Conservation (phyloP, 164 flowering plant species). For the Chimonanthus praecox region DNA sequence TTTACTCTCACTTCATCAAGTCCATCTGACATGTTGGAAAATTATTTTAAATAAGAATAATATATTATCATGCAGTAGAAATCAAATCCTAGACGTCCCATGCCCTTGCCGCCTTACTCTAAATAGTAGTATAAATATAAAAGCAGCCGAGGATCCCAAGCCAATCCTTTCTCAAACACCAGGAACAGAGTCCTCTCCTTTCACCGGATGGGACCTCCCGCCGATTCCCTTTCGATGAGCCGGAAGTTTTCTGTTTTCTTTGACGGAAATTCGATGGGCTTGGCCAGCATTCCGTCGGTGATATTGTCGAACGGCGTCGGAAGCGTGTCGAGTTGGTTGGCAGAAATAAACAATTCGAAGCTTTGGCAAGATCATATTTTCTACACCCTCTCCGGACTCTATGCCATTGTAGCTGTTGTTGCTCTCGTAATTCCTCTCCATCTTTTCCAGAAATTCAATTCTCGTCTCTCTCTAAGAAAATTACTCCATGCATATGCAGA, state of each 20-base stretch:
- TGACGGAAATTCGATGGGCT: slow-evolving; percentile 15
- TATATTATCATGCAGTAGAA: too few relatives aligned
- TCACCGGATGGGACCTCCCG: background rate
- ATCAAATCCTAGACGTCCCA: too few relatives aligned
- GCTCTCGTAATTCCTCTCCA: slow-evolving; percentile 42
- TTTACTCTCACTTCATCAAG: too few relatives aligned
- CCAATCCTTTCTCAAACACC: too few relatives aligned
- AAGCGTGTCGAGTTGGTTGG: slow-evolving; percentile 70
- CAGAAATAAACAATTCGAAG: slow-evolving; percentile 49
- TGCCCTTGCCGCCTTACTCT: too few relatives aligned
- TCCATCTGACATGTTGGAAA: too few relatives aligned
- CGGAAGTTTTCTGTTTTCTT: background rate
- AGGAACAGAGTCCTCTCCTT: too few relatives aligned
- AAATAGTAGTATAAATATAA: too few relatives aligned
- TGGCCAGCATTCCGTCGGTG: slow-evolving; percentile 12
- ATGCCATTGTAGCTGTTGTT: slow-evolving; percentile 59
- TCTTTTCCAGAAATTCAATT: background rate
- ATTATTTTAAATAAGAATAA: too few relatives aligned
- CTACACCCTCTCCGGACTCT: slow-evolving; percentile 63
- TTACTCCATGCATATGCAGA: too few relatives aligned
- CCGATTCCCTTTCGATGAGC: background rate
- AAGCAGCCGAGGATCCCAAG: too few relatives aligned
- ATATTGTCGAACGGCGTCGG: slow-evolving; percentile 29
- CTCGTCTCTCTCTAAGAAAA: background rate
- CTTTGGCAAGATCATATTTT: slow-evolving; percentile 85